Evolutionary conservation across 2,329 filamentous ascomycete genomes (phyloP).

Genomic region (Pyrenochaeta sp.): DNA sequence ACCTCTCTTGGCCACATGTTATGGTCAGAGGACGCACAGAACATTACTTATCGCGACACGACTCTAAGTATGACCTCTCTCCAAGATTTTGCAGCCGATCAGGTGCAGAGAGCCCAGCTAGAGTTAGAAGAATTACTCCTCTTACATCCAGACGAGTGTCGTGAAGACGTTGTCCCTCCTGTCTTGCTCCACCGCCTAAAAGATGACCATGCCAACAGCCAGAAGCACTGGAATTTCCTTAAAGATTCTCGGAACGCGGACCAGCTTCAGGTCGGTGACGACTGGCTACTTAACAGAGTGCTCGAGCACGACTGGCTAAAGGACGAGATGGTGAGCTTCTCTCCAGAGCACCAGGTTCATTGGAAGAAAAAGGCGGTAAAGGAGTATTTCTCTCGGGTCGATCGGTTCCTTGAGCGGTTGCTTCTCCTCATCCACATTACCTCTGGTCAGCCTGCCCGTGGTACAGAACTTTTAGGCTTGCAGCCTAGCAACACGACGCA

Average conservation of each 20-base stretch:
- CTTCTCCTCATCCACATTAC: slow-evolving; percentile 25
- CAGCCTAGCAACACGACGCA: slow-evolving; percentile 13
- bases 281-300: slow-evolving; percentile 1
- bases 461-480: slow-evolving; percentile 18
- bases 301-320: not conserved
- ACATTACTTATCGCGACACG: slow-evolving; percentile 1
- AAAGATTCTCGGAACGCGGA: slow-evolving; percentile 6
- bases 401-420: slow-evolving; percentile 11
- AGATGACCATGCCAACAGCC: not conserved
- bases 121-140: slow-evolving; percentile 1
- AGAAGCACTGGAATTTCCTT: slow-evolving; percentile 8
- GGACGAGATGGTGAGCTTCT: not conserved
- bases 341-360: not conserved
- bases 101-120: slow-evolving; percentile 1
- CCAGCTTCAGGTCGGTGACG: not conserved
- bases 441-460: slow-evolving; percentile 16
- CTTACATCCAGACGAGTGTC: not conserved
- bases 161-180: not conserved
- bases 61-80: slow-evolving; percentile 1
- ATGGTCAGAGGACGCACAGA: slow-evolving; percentile 1
- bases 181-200: not conserved
- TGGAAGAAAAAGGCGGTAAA: not conserved
- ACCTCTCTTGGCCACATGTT: slow-evolving; percentile 5
- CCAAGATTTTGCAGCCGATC: not conserved
- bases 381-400: not conserved